A percentile compares a stretch with the other conserved stretches of the same genome.
Evolutionary conservation across 768 basidiomycete species (phyloP).

Genomic region (Suillus cothurnatus): DNA sequence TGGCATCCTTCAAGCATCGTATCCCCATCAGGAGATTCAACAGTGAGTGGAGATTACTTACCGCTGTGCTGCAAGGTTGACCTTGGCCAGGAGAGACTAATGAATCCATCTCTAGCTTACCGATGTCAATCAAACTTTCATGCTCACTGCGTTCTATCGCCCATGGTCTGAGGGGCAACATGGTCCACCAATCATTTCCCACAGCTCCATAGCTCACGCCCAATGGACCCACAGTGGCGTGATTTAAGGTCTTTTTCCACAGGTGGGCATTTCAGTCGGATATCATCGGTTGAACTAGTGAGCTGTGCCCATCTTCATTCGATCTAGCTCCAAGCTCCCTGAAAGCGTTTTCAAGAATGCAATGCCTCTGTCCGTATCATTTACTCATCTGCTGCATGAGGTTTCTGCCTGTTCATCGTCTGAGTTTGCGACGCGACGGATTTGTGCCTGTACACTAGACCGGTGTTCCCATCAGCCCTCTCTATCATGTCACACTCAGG

Average conservation of each 20-base stretch:
- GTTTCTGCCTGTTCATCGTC: slow-evolving; percentile 6
- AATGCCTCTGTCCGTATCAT: neutral
- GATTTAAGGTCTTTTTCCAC: neutral
- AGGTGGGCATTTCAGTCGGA: neutral
- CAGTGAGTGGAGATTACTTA: neutral
- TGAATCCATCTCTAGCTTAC: neutral
- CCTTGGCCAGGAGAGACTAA: neutral
- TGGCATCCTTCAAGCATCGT: neutral
- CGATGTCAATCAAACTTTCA: neutral
- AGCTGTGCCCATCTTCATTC: neutral
- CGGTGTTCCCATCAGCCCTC: neutral
- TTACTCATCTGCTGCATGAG: neutral
- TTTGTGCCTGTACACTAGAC: neutral
- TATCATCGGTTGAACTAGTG: neutral
- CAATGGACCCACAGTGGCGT: neutral
- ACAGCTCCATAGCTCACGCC: neutral
- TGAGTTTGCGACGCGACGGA: neutral
- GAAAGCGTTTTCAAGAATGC: neutral
- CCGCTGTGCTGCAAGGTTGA: neutral
- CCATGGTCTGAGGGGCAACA: neutral
- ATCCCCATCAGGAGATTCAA: neutral
- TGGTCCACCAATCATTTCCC: neutral
- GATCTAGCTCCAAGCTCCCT: neutral
- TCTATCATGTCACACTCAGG: neutral
- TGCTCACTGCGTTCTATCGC: neutral